phyloP scores from a whole-genome alignment of 306 rosid species.

The Betula pendula region DNA sequence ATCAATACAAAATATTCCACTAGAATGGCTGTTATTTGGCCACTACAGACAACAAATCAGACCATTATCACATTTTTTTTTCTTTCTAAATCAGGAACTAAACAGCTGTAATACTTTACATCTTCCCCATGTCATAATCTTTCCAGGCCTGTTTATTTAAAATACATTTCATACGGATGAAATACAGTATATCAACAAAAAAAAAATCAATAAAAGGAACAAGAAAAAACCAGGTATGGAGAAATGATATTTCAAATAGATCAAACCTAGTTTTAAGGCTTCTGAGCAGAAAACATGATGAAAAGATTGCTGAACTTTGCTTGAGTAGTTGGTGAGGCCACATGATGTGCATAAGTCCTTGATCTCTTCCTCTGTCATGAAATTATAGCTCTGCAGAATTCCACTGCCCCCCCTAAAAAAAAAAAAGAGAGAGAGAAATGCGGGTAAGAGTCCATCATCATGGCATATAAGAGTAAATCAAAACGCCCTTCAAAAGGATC shows the following conservation, averaged over 20 bases:
- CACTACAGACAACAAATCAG: slow-evolving; percentile 7
- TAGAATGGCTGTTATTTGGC: slow-evolving; percentile 18
- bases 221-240: slow-evolving; percentile 19
- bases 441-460: slow-evolving; percentile 13
- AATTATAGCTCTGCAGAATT: slow-evolving; percentile 38
- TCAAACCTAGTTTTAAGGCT: slow-evolving; percentile 47
- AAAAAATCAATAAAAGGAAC: slow-evolving; percentile 1
- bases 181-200: slow-evolving; percentile 27
- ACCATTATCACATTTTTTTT: slow-evolving; percentile 12
- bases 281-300: slow-evolving; percentile 82
- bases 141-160: slow-evolving; percentile 32
- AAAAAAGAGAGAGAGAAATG: neutral
- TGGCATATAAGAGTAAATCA: slow-evolving; percentile 17
- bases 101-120: slow-evolving; percentile 29
- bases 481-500: neutral
- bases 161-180: slow-evolving; percentile 15
- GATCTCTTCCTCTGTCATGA: slow-evolving; percentile 64
- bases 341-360: slow-evolving; percentile 71
- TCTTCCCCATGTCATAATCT: slow-evolving; percentile 28
- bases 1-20: slow-evolving; percentile 8
- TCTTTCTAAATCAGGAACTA: slow-evolving; percentile 7
- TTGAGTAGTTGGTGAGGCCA: slow-evolving; percentile 75
- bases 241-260: slow-evolving; percentile 27
- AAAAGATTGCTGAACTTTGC: slow-evolving; percentile 65
- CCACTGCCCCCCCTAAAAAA: neutral